A percentile compares a stretch with the other conserved stretches of the same genome.
Conservation (phyloP, 179 eudicot genomes). For the Kewa caespitosa region DNA sequence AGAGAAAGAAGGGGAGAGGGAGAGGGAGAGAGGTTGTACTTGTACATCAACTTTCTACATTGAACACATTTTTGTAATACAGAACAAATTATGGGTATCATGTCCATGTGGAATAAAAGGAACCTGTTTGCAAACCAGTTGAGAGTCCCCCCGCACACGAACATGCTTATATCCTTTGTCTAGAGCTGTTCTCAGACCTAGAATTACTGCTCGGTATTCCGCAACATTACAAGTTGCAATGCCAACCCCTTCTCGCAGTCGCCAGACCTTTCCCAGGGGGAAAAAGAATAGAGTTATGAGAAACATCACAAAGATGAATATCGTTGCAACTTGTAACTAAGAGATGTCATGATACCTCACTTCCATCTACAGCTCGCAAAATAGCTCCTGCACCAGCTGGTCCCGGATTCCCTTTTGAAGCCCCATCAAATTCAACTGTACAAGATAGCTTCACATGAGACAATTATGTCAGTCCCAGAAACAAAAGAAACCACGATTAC, state of each 20-base stretch:
- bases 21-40: too few relatives aligned
- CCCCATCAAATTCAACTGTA: conserved; percentile 87
- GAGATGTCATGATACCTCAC: conserved; percentile 37
- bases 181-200: conserved; percentile 74
- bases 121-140: conserved; percentile 89
- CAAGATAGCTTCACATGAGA: conserved; percentile 47
- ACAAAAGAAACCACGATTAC: not conserved
- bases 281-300: conserved; percentile 7
- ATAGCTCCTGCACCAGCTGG: conserved; percentile 93
- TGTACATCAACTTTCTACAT: too few relatives aligned
- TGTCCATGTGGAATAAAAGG: not conserved
- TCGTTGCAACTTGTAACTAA: not conserved
- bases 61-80: not conserved
- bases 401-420: conserved; percentile 97
- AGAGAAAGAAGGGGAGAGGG: too few relatives aligned
- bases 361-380: conserved; percentile 72
- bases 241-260: conserved; percentile 84
- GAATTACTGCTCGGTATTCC: conserved; percentile 77
- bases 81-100: too few relatives aligned
- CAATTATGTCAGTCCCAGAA: not conserved
- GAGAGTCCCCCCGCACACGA: conserved; percentile 76
- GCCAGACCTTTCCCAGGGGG: conserved; percentile 66
- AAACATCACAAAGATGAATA: not conserved
- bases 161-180: conserved; percentile 63
- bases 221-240: conserved; percentile 87